phyloP scores from a whole-genome alignment of 352 stramenopile species.

The Pythium grandisporangium region DNA sequence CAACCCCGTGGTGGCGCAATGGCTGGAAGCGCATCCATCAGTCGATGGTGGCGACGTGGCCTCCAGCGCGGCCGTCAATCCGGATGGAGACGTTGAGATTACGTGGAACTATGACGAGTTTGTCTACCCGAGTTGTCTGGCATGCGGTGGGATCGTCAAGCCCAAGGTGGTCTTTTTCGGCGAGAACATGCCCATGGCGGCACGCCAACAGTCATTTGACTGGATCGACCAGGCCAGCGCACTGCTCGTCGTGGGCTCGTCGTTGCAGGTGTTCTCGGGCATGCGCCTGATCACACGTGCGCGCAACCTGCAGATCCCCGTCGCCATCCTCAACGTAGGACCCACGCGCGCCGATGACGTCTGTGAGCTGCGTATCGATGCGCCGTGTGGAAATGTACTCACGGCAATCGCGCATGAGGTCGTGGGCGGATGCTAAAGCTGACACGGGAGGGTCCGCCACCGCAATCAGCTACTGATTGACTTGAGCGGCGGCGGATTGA shows the following conservation, averaged over 20 bases:
- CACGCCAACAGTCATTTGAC: slow-evolving; percentile 60
- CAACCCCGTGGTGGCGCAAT: slow-evolving; percentile 68
- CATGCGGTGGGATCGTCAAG: slow-evolving; percentile 78
- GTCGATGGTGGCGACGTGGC: slow-evolving; percentile 41
- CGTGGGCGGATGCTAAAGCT: too few relatives aligned
- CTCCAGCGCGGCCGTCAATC: slow-evolving; percentile 83
- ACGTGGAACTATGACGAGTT: slow-evolving; percentile 81
- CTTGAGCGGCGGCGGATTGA: too few relatives aligned
- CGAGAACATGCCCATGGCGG: slow-evolving; percentile 85
- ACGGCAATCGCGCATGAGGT: slow-evolving; percentile 30
- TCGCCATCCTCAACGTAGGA: slow-evolving; percentile 86
- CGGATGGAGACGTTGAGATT: slow-evolving; percentile 92
- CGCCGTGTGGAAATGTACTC: slow-evolving; percentile 41
- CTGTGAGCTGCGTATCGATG: slow-evolving; percentile 64
- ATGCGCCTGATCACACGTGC: slow-evolving; percentile 89
- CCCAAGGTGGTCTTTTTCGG: slow-evolving; percentile 84
- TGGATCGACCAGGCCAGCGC: slow-evolving; percentile 76
- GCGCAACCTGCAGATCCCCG: slow-evolving; percentile 40
- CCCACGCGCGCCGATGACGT: slow-evolving; percentile 80
- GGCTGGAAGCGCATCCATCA: slow-evolving; percentile 20
- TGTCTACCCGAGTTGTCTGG: slow-evolving; percentile 52
- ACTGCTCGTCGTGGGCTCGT: slow-evolving; percentile 91
- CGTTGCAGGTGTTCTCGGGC: slow-evolving; percentile 91
- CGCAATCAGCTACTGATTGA: too few relatives aligned
- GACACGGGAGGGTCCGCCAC: too few relatives aligned